Conservation (phyloP, 768 basidiomycete genomes). For the Pleurotus platypus region DNA sequence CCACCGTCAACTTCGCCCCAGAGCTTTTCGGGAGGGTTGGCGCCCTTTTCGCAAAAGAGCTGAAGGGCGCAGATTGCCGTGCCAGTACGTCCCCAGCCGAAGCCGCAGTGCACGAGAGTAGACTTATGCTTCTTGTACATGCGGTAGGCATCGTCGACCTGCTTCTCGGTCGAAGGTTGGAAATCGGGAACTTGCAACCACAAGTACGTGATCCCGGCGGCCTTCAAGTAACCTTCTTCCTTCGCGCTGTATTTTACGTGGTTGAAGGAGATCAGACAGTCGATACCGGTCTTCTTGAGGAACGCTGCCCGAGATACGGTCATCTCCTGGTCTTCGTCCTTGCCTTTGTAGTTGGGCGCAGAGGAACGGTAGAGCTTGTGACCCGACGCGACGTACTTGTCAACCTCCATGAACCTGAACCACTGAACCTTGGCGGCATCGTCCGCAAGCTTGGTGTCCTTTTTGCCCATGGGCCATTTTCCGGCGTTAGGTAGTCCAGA, state of each 20-base stretch:
- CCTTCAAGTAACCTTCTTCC: slow-evolving; percentile 9
- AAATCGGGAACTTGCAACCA: slow-evolving; percentile 19
- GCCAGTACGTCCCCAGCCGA: neutral
- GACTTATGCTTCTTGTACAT: neutral
- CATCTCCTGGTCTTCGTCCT: neutral
- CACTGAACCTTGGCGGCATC: neutral
- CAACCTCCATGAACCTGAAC: slow-evolving; percentile 1
- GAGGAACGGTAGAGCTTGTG: slow-evolving; percentile 8
- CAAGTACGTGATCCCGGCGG: slow-evolving; percentile 12
- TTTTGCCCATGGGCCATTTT: neutral
- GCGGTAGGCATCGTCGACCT: neutral
- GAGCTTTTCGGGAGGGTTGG: neutral
- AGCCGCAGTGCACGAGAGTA: slow-evolving; percentile 1
- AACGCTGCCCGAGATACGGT: neutral
- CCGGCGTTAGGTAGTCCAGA: neutral
- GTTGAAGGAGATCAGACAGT: slow-evolving; percentile 20
- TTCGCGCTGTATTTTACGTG: slow-evolving; percentile 9
- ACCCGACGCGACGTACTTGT: neutral
- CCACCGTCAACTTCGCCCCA: slow-evolving; percentile 1
- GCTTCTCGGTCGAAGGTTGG: neutral
- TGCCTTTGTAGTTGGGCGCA: neutral
- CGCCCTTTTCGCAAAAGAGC: neutral
- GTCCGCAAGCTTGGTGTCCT: neutral
- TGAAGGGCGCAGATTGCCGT: neutral
- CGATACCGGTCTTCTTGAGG: slow-evolving; percentile 12